A percentile compares a stretch with the other conserved stretches of the same genome.
Conservation (phyloP, 129 eudicot species). For the Flaveria brownii region DNA sequence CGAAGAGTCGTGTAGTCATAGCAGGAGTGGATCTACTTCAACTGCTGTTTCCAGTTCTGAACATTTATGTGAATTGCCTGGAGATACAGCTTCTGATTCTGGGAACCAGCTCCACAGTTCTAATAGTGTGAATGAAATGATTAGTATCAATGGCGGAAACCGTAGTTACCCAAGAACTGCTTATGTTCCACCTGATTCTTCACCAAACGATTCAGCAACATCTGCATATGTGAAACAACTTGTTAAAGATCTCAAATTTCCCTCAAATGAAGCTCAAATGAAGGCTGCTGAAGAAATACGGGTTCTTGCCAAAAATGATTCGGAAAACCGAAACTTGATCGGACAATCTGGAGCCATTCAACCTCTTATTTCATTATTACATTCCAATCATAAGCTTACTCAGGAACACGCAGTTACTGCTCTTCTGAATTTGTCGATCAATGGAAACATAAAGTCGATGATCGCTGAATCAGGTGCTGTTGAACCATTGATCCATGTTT, state of each 20-base stretch:
- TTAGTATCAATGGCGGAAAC: constrained; percentile 33
- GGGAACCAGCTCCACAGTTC: constrained; percentile 51
- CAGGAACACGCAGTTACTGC: constrained; percentile 98
- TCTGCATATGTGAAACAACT: constrained; percentile 55
- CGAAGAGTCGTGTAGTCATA: constrained; percentile 74
- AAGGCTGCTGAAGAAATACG: constrained; percentile 75
- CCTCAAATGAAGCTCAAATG: constrained; percentile 52
- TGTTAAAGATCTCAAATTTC: constrained; percentile 46
- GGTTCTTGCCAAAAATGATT: constrained; percentile 68
- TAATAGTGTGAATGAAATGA: constrained; percentile 37
- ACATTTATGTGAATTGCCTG: constrained; percentile 45
- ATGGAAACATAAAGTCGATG: constrained; percentile 60
- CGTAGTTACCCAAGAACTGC: constrained; percentile 49
- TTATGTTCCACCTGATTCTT: constrained; percentile 52
- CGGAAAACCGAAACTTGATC: constrained; percentile 76
- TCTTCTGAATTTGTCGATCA: constrained; percentile 70
- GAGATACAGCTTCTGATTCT: constrained; percentile 43
- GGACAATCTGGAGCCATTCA: constrained; percentile 76
- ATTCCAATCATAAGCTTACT: constrained; percentile 47
- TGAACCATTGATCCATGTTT: constrained; percentile 79
- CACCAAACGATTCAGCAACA: constrained; percentile 46
- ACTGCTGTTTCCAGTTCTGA: constrained; percentile 72
- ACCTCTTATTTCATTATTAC: constrained; percentile 58
- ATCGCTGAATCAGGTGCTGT: constrained; percentile 75
- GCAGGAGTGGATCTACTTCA: constrained; percentile 83